Conservation (phyloP, 1,284 basidiomycete genomes). For the Phellopilus nigrolimitatus region DNA sequence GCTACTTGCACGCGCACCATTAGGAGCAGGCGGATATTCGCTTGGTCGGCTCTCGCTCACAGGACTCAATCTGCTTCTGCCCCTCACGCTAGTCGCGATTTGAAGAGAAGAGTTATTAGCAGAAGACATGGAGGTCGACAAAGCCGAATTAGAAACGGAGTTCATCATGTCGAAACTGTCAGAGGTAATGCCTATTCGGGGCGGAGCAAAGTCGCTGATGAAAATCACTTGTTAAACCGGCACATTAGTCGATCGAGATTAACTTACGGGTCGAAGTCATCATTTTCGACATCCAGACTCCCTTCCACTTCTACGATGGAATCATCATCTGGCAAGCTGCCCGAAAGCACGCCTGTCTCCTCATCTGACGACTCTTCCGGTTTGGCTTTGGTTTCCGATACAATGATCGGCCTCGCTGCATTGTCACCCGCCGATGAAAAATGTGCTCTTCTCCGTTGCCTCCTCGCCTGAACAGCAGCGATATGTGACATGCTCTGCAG, state of each 20-base stretch:
- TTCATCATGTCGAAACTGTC: conserved; percentile 47
- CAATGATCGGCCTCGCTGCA: conserved; percentile 15
- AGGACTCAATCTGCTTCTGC: conserved; percentile 58
- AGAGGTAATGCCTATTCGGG: conserved; percentile 42
- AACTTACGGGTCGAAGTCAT: conserved; percentile 68
- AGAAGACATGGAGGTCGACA: conserved; percentile 49
- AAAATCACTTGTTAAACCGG: conserved; percentile 4
- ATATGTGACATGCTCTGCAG: conserved; percentile 14
- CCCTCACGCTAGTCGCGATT: conserved; percentile 35
- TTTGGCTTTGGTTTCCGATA: conserved; percentile 29
- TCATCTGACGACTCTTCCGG: conserved; percentile 51
- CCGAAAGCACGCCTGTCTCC: conserved; percentile 32
- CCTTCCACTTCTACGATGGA: conserved; percentile 51
- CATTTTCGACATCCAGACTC: conserved; percentile 53
- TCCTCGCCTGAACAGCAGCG: conserved; percentile 56
- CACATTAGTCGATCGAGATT: conserved; percentile 1
- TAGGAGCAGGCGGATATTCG: background rate
- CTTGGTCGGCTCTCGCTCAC: conserved; percentile 47
- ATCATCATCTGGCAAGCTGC: conserved; percentile 38
- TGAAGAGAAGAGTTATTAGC: conserved; percentile 43
- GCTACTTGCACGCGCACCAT: background rate
- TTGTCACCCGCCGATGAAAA: conserved; percentile 35
- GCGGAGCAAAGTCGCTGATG: conserved; percentile 46
- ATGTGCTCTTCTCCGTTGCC: conserved; percentile 50
- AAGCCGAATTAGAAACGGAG: conserved; percentile 31